phyloP scores from a whole-genome alignment of 2,329 filamentous ascomycete species.

The Penicillium polonicum region DNA sequence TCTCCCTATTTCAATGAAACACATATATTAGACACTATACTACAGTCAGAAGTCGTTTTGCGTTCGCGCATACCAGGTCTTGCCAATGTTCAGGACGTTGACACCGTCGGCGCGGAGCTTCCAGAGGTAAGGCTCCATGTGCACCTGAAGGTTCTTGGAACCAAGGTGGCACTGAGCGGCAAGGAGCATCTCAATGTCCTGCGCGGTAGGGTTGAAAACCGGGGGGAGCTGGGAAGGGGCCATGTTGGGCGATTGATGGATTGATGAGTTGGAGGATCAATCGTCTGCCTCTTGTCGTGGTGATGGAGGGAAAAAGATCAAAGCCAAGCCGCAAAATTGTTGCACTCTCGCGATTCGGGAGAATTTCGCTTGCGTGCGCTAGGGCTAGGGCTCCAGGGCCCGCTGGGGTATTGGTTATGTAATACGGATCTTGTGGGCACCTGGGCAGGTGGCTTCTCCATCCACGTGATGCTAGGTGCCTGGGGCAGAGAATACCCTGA shows the following conservation, averaged over 20 bases:
- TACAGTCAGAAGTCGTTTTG: not conserved
- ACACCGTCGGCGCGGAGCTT: constrained; percentile 98
- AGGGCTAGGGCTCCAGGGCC: constrained; percentile 37
- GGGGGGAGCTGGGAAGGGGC: constrained; percentile 91
- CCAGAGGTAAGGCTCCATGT: constrained; percentile 99
- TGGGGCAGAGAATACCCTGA: not conserved
- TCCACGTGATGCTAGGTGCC: not conserved
- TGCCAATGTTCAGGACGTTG: constrained; percentile 99
- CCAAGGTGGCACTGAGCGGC: constrained; percentile 95
- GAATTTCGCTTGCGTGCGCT: constrained; percentile 42
- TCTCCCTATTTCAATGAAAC: constrained; percentile 68
- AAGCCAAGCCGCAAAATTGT: constrained; percentile 33
- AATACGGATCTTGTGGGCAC: constrained; percentile 7
- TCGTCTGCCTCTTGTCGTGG: constrained; percentile 47
- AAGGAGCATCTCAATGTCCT: constrained; percentile 99
- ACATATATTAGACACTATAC: constrained; percentile 22
- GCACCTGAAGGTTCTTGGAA: constrained; percentile 98
- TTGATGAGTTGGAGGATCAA: constrained; percentile 45
- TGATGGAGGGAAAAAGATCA: constrained; percentile 34
- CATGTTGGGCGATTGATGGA: constrained; percentile 70
- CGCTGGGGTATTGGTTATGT: not conserved
- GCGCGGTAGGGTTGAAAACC: constrained; percentile 92
- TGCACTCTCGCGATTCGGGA: constrained; percentile 27
- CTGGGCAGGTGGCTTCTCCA: not conserved
- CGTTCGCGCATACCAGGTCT: constrained; percentile 78